Percentiles rank a stretch among this genome's conserved stretches.
Conservation (phyloP, 371 early-diverging fungal species). For the Apophysomyces variabilis region DNA sequence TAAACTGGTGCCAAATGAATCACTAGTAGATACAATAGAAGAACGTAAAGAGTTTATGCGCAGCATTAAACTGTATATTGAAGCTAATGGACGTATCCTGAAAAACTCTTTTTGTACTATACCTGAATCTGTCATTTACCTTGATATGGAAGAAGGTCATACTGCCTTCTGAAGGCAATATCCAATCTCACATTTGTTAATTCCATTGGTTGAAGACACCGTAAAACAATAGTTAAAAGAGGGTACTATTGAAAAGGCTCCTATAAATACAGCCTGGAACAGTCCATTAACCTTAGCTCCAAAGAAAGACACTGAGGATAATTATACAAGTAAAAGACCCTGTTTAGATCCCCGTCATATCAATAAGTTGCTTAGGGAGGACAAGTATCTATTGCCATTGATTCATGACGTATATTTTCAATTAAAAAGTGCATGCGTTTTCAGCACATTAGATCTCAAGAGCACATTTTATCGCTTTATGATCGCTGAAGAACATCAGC, state of each 20-base stretch:
- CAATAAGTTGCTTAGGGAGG: constrained; percentile 1
- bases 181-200: constrained; percentile 8
- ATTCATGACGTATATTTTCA: constrained; percentile 1
- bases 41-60: constrained; percentile 17
- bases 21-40: constrained; percentile 19
- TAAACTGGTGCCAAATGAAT: constrained; percentile 20
- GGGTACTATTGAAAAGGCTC: constrained; percentile 10
- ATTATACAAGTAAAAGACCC: constrained; percentile 10
- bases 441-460: constrained; percentile 23
- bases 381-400: constrained; percentile 11
- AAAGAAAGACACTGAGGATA: constrained; percentile 26
- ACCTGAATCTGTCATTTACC: constrained; percentile 17
- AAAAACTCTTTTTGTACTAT: constrained; percentile 23
- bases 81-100: constrained; percentile 17
- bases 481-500: constrained; percentile 20
- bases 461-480: constrained; percentile 29
- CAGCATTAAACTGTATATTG: constrained; percentile 10
- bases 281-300: constrained; percentile 30
- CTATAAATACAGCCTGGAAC: constrained; percentile 20
- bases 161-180: constrained; percentile 18
- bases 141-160: constrained; percentile 12
- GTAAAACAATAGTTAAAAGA: constrained; percentile 14
- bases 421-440: constrained; percentile 2
- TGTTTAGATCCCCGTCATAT: constrained; percentile 13
- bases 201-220: constrained; percentile 6